A percentile compares a stretch with the other conserved stretches of the same genome.
phyloP scores from a whole-genome alignment of 2,329 filamentous ascomycete genomes.

The Epichloe baconii region DNA sequence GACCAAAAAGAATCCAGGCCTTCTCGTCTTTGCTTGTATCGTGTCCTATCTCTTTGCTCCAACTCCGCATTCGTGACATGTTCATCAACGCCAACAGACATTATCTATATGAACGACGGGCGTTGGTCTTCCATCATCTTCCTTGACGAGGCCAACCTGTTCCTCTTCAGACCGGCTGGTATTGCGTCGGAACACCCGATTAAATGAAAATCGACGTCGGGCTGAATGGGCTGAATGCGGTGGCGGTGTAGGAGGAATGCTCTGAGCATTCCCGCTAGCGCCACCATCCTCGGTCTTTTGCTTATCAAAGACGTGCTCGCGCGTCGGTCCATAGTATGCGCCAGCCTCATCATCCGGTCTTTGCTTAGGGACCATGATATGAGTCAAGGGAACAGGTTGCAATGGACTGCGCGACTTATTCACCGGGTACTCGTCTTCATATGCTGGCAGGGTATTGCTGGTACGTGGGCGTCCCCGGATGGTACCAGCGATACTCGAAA shows the following conservation, averaged over 20 bases:
- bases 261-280: slow-evolving; percentile 28
- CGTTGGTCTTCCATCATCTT: slow-evolving; percentile 15
- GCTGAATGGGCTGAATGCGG: slow-evolving; percentile 47
- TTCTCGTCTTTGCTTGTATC: neutral
- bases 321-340: slow-evolving; percentile 25
- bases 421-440: slow-evolving; percentile 23
- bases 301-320: slow-evolving; percentile 33
- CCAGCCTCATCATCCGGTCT: slow-evolving; percentile 29
- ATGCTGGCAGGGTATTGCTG: slow-evolving; percentile 18
- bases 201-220: slow-evolving; percentile 80
- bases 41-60: neutral
- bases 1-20: neutral
- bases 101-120: slow-evolving; percentile 2
- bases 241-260: slow-evolving; percentile 44
- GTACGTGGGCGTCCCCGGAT: slow-evolving; percentile 25
- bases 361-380: slow-evolving; percentile 39
- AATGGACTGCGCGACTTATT: slow-evolving; percentile 39
- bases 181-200: slow-evolving; percentile 55
- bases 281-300: slow-evolving; percentile 35
- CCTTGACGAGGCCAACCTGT: slow-evolving; percentile 66
- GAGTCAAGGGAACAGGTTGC: slow-evolving; percentile 49
- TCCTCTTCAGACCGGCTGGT: slow-evolving; percentile 65
- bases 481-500: slow-evolving; percentile 45
- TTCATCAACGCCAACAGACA: neutral
- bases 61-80: neutral